phyloP scores from a whole-genome alignment of 139 green algal genomes.

The Volvox africanus region DNA sequence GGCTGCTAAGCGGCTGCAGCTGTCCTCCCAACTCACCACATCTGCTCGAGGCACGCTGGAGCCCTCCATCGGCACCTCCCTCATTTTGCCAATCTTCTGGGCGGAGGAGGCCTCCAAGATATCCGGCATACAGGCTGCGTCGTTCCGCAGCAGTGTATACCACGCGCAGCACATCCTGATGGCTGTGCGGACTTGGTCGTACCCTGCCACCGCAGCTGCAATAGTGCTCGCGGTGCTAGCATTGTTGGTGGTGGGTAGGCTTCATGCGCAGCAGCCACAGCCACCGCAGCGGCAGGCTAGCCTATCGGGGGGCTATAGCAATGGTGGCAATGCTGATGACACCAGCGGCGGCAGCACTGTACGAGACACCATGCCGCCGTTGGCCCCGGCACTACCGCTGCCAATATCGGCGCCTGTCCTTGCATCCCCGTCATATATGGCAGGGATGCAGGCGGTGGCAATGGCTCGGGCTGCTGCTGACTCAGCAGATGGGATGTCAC shows the following conservation, averaged over 20 bases:
- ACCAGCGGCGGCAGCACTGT: too few species aligned
- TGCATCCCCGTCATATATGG: too few species aligned
- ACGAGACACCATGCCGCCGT: too few species aligned
- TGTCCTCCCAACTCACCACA: neutral
- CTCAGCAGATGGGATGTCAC: too few species aligned
- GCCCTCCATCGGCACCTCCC: neutral
- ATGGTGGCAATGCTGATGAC: too few species aligned
- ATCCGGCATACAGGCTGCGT: neutral
- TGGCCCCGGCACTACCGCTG: too few species aligned
- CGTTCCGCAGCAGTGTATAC: neutral
- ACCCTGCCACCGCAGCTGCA: neutral
- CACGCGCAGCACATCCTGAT: neutral
- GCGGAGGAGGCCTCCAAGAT: constrained; percentile 31
- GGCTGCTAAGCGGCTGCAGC: constrained; percentile 45
- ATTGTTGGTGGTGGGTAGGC: neutral
- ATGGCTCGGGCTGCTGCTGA: too few species aligned
- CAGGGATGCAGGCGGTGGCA: too few species aligned
- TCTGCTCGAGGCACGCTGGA: neutral
- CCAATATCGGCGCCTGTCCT: too few species aligned
- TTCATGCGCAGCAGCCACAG: too few species aligned
- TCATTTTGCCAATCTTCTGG: constrained; percentile 41
- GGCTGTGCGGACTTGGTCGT: neutral
- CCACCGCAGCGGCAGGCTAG: too few species aligned
- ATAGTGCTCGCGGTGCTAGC: neutral
- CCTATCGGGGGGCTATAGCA: too few species aligned